Evolutionary conservation across 352 stramenopile species (phyloP), one percentile per base, ranked within the genome.

Genomic region (Heterotrichella gracilis): DNA sequence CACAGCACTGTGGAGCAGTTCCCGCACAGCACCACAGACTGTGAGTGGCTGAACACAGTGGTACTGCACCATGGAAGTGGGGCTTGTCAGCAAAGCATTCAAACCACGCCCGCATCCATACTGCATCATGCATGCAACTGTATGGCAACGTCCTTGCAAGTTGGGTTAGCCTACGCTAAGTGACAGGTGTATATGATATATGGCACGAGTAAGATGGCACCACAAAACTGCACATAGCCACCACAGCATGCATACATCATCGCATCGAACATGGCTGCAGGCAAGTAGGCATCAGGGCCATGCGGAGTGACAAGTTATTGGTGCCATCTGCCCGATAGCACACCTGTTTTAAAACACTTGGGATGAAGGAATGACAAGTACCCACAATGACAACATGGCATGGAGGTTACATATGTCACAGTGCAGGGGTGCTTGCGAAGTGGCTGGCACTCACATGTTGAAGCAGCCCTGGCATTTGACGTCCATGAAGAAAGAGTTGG

Each of bases 381-480:
- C 0, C 67, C 22, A 25, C n/a, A 32, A 4, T 64, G 64, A 63
- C 25, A 2, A 69, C n/a, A 71, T n/a, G 14, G 13, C 21, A n/a
- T 21, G 13, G 2, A 13, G 24, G 3, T 39, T 19, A 40, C n/a
- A n/a, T 3, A n/a, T 3, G 22, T 1, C 25, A 2, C 14, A 69
- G 68, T 3, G 42, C 22, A 14, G 68, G 19, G 13, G 2, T 13
- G 25, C 13, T 40, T 25, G 22, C 21, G 25, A 0, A 39, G 22
- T 22, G 13, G 3, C 24, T 40, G n/a, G 53, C 0, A 75, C 78
- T 23, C 76, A 83, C 78, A 99, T 99, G 83, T 96, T 94, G 82
- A 97, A 97, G 86, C 93, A 98, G 78, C 90, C 91, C 64, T 89
- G 90, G 82, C 93, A 98, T 80, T 97, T 98, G 72, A 99, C 93